Percentiles rank a stretch among this genome's conserved stretches.
Conservation (phyloP, 2,329 filamentous ascomycete species). For the Pseudocercospora crystallina region DNA sequence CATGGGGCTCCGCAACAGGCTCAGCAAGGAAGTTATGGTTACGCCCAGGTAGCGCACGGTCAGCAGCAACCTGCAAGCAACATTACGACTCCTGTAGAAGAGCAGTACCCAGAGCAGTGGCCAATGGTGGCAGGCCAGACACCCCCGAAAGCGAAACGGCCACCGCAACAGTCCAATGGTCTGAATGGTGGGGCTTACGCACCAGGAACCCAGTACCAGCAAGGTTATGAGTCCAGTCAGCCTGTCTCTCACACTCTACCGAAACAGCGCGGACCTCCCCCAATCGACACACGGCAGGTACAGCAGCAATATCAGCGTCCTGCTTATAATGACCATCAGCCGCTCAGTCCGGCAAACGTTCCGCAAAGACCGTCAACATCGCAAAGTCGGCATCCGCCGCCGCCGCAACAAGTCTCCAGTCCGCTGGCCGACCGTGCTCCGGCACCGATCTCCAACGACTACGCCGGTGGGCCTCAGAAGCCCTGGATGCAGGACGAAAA, state of each 20-base stretch:
- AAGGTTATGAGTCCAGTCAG: constrained; percentile 10
- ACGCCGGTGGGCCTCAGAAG: constrained; percentile 8
- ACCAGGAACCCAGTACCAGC: constrained; percentile 13
- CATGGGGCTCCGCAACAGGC: constrained; percentile 4
- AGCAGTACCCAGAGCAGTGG: constrained; percentile 29
- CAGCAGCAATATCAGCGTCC: constrained; percentile 17
- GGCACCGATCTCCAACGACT: constrained; percentile 9
- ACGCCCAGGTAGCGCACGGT: constrained; percentile 9
- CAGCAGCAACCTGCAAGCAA: constrained; percentile 1
- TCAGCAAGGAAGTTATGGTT: constrained; percentile 9
- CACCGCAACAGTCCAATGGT: constrained; percentile 12
- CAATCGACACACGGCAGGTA: constrained; percentile 15
- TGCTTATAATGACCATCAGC: constrained; percentile 14
- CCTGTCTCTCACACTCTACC: constrained; percentile 4
- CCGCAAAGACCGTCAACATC: constrained; percentile 22
- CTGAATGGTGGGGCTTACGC: constrained; percentile 5
- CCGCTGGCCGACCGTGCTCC: constrained; percentile 11
- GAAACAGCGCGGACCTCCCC: constrained; percentile 12
- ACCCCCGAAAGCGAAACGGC: constrained; percentile 11
- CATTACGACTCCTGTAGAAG: constrained; percentile 6
- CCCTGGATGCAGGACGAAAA: constrained; percentile 15
- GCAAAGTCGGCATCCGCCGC: constrained; percentile 13
- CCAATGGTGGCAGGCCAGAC: constrained; percentile 18
- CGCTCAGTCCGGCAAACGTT: constrained; percentile 23
- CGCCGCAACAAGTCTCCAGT: constrained; percentile 10